Percentiles rank a stretch among this genome's conserved stretches.
Conservation (phyloP, 1,284 basidiomycete species). For the Cryptococcus maquisensis region DNA sequence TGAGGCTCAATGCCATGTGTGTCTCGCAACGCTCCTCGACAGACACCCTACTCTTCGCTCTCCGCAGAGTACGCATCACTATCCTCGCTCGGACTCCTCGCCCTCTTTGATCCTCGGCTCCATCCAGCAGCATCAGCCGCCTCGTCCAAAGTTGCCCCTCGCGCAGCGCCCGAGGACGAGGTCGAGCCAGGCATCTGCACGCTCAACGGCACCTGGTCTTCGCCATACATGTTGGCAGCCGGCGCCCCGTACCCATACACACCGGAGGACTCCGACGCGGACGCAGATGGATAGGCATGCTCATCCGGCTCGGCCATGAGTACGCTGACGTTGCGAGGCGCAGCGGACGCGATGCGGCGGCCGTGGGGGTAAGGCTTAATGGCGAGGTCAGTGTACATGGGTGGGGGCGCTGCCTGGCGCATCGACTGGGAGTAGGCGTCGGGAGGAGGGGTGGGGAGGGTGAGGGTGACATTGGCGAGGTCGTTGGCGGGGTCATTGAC, state of each 20-base stretch:
- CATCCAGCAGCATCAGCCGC: background rate
- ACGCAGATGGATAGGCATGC: constrained; percentile 2
- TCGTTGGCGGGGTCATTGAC: constrained; percentile 42
- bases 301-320: constrained; percentile 23
- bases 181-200: constrained; percentile 25
- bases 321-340: constrained; percentile 19
- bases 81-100: no score
- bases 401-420: constrained; percentile 8
- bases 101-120: no score
- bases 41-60: background rate
- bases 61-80: background rate
- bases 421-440: constrained; percentile 12
- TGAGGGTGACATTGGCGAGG: constrained; percentile 34
- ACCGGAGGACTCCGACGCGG: constrained; percentile 4
- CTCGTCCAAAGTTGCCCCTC: background rate
- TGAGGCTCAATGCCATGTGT: no score
- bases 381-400: constrained; percentile 5
- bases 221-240: constrained; percentile 33
- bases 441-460: constrained; percentile 33
- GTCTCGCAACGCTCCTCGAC: no score
- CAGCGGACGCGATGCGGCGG: constrained; percentile 13
- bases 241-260: constrained; percentile 4
- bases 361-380: constrained; percentile 25
- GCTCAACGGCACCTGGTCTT: constrained; percentile 34
- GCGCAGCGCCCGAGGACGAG: background rate